phyloP scores from a whole-genome alignment of 768 basidiomycete genomes.

The Tephrocybe sp. region DNA sequence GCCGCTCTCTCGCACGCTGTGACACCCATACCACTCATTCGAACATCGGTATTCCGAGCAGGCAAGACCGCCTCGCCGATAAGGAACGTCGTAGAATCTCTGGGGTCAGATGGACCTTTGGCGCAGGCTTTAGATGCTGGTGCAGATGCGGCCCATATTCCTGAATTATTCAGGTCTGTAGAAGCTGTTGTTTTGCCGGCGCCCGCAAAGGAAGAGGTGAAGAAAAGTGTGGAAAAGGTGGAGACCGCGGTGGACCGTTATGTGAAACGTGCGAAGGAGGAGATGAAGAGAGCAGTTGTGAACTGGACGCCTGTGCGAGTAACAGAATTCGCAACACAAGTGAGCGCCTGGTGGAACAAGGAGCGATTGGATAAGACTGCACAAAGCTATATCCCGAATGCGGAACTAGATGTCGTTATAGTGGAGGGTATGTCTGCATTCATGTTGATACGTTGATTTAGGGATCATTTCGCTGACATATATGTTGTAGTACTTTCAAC shows the following conservation, averaged over 20 bases:
- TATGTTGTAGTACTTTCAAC: slow-evolving; percentile 56
- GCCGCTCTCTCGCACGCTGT: slow-evolving; percentile 25
- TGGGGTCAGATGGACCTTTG: slow-evolving; percentile 62
- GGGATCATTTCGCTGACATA: not conserved
- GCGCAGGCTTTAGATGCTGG: slow-evolving; percentile 50
- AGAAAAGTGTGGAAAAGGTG: slow-evolving; percentile 20
- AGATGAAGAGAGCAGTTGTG: not conserved
- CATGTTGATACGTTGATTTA: slow-evolving; percentile 1
- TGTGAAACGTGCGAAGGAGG: not conserved
- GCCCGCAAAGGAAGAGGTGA: slow-evolving; percentile 20
- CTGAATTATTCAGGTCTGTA: slow-evolving; percentile 46
- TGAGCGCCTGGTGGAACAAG: slow-evolving; percentile 54
- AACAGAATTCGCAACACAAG: not conserved
- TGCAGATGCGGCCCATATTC: slow-evolving; percentile 37
- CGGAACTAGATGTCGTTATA: slow-evolving; percentile 61
- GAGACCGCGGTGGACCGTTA: not conserved
- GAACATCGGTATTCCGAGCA: slow-evolving; percentile 46
- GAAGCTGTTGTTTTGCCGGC: slow-evolving; percentile 18
- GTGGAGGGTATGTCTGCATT: slow-evolving; percentile 52
- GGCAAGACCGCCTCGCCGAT: slow-evolving; percentile 45
- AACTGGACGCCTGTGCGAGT: slow-evolving; percentile 1
- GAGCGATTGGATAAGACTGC: slow-evolving; percentile 54
- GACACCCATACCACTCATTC: slow-evolving; percentile 38
- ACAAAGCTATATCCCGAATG: slow-evolving; percentile 56
- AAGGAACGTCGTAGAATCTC: slow-evolving; percentile 49